Conservation (phyloP, 495 filamentous ascomycete species). For the Amniculicola lignicola region DNA sequence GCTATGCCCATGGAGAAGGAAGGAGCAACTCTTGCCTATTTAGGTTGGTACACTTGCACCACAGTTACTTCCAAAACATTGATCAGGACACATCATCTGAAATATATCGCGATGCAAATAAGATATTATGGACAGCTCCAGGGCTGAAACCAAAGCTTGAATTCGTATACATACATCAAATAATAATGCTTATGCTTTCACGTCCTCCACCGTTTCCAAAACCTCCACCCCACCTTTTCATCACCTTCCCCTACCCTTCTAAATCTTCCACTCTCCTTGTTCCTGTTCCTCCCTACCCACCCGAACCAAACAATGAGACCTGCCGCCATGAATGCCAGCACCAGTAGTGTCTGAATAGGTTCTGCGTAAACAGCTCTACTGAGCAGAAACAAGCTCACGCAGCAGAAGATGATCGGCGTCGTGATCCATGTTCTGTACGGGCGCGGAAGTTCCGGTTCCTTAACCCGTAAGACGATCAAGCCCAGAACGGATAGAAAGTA, state of each 20-base stretch:
- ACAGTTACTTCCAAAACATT: too few relatives aligned
- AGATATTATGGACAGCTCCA: too few relatives aligned
- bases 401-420: conserved; percentile 97
- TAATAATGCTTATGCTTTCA: too few relatives aligned
- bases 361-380: conserved; percentile 82
- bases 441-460: conserved; percentile 79
- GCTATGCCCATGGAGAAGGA: too few relatives aligned
- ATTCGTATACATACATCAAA: too few relatives aligned
- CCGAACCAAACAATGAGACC: conserved; percentile 88
- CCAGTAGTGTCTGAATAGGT: conserved; percentile 83
- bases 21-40: too few relatives aligned
- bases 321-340: conserved; percentile 75
- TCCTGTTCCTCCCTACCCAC: conserved; percentile 62
- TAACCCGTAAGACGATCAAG: conserved; percentile 83
- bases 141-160: too few relatives aligned
- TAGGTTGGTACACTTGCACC: too few relatives aligned
- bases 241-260: conserved; percentile 30
- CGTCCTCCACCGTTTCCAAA: conserved; percentile 52
- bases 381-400: conserved; percentile 88
- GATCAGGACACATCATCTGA: too few relatives aligned
- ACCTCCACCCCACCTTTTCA: conserved; percentile 55
- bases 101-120: too few relatives aligned
- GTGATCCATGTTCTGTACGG: conserved; percentile 95
- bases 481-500: conserved; percentile 96
- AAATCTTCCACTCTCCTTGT: conserved; percentile 42